Evolutionary conservation across 805 yeast genomes (phyloP), one percentile per base, ranked within the genome.

Genomic region (Starmera caribaea): DNA sequence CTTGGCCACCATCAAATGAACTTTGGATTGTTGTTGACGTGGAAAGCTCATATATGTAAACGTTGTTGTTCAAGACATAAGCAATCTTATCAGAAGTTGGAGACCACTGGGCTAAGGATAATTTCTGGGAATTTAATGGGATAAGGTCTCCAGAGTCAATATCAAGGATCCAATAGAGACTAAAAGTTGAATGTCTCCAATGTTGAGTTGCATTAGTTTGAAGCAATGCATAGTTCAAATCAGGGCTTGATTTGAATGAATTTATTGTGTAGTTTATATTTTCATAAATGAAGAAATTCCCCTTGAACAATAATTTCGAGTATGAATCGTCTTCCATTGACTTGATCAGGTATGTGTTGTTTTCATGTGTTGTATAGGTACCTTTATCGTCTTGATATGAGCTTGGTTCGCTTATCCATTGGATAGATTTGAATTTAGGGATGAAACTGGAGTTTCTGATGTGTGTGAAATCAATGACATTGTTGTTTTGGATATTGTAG

Each of bases 51-150:
- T 70, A 71, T 8, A 83, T 50, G 53, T 66, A 87, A n/a, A 88
- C 69, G 52, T 87, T 77, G 58, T 83, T 81, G 11, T 81, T 73
- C 42, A 66, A 59, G 3, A 87, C 85, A 50, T 71, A 85, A 0
- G 90, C 81, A 38, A 87, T 59, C 34, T 69, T 62, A 8, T 61
- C 54, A 0, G 94, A 86, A 16, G 73, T 68, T 29, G 96, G 94
- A 4, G 92, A 73, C 82, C 92, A 86, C 38, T 65, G 55, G 0
- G 86, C 84, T 24, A 74, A 44, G 0, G 80, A 55, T 0, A 69
- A 48, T 32, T 57, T 51, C 27, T 57, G 57, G 21, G 55, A 55
- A 17, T 59, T 43, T 17, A 63, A 51, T 16, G 38, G 43, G 3
- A 45, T 41, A 15, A 68, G 47, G 4, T 36, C 36, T 16, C 46